Evolutionary conservation across 2,329 filamentous ascomycete genomes (phyloP).

Genomic region (Cytospora schulzeri): DNA sequence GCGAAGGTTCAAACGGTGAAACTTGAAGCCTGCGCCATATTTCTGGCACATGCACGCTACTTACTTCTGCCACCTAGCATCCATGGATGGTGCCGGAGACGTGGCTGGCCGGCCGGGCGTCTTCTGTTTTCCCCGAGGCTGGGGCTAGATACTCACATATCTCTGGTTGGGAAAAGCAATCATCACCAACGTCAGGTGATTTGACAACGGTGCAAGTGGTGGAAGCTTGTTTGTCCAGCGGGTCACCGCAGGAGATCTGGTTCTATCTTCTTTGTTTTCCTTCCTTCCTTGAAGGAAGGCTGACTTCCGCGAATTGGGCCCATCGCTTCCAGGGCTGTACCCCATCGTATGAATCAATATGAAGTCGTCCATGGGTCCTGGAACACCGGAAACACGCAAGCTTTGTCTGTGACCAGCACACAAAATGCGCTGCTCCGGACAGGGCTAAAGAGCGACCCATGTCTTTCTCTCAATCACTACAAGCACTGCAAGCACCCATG

Average conservation of each 20-base stretch:
- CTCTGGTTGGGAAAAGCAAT: background rate
- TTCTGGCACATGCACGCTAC: background rate
- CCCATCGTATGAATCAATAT: background rate
- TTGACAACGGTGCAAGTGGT: background rate
- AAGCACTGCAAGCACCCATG: background rate
- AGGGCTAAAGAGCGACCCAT: background rate
- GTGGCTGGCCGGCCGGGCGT: too few relatives aligned
- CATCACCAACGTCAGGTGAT: background rate
- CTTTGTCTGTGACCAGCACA: background rate
- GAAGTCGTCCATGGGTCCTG: background rate
- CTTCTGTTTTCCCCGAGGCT: background rate
- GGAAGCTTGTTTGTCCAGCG: background rate
- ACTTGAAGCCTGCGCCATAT: background rate
- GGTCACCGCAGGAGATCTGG: background rate
- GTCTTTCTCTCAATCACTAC: background rate
- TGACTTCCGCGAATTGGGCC: background rate
- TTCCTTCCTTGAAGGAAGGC: background rate
- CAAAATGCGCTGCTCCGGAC: too few relatives aligned
- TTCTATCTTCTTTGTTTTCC: background rate
- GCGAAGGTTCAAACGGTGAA: background rate
- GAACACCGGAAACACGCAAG: background rate
- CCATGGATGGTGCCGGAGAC: background rate
- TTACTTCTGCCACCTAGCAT: too few relatives aligned
- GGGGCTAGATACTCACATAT: background rate
- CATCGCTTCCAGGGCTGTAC: background rate